These are phyloP conservation scores for Avicennia marina DNA, from an alignment of 257 asterid species.

Conservation along the genomic window DNA sequence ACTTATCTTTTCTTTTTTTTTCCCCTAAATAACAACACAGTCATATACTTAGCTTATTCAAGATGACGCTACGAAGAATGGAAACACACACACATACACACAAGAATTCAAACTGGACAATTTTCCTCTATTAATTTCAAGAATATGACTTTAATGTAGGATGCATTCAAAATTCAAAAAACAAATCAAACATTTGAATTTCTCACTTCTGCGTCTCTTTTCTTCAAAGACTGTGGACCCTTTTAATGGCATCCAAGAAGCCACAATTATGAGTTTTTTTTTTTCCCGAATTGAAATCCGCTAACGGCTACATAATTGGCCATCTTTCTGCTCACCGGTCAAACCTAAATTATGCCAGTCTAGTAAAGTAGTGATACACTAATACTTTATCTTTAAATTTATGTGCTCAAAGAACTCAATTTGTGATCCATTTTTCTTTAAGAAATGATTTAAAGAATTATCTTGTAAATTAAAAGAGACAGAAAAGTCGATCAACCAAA, in stretches of 20 bases:
- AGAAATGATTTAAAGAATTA: too few species aligned
- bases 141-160: neutral
- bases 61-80: neutral
- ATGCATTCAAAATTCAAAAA: neutral
- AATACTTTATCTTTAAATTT: neutral
- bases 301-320: neutral
- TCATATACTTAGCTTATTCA: neutral
- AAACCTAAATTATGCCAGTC: neutral
- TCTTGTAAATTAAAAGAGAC: neutral
- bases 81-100: too few species aligned
- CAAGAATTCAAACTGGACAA: neutral
- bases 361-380: too few species aligned
- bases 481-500: neutral
- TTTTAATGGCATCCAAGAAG: slow-evolving; percentile 10
- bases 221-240: neutral
- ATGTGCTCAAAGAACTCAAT: neutral
- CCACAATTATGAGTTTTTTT: neutral
- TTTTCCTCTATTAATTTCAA: neutral
- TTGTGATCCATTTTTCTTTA: neutral
- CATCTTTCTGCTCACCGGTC: slow-evolving; percentile 1
- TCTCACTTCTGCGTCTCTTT: neutral
- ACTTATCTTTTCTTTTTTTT: too few species aligned
- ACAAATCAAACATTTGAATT: slow-evolving; percentile 4
- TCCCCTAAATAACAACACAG: too few species aligned
- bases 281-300: neutral